Evolutionary conservation across 2,329 filamentous ascomycete species (phyloP), one percentile per base, ranked within the genome.

Genomic region (Aspergillus flavus): DNA sequence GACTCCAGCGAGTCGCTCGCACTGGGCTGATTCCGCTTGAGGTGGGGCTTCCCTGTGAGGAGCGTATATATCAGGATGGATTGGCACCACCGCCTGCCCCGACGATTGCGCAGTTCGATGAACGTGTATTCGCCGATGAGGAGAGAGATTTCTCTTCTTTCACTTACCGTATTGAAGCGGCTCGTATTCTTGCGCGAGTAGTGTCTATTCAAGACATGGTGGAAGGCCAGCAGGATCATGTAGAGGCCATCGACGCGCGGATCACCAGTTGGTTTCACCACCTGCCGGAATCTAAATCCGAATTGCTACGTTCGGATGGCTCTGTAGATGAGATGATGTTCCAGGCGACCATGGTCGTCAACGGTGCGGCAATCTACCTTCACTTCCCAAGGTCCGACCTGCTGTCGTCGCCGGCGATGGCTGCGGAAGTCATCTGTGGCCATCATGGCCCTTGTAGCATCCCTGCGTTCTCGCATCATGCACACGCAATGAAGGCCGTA

Each of bases 241-340:
- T 89, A 10, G 86, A 89, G 70, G 83, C 85, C 36, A 84, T 87
- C 48, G 84, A 86, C 71, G 82, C 83, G 14, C 77, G 80, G 54
- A 83, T 90, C 53, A 83, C 84, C 16, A 94, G 93, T 74, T 97
- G 92, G 91, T 86, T 88, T 59, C 85, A 94, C 55, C 91, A 95
- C 71, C 82, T 97, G 0, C 93, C 94, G 0, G 82, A 85, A 19
- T 83, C 83, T 16, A 96, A 96, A 78, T 84, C 84, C 61, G 86
- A 92, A 64, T 83, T 91, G 19, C 81, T 96, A 59, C 86, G 87
- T 63, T 85, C 86, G 65, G 87, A 90, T 69, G 89, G 92, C 36
- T 85, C 87, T 59, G 83, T 94, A 12, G 94, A 97, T 74, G 92
- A 96, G 78, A 90, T 96, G 85, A 89, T 97, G 78, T 96, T 97